A percentile compares a stretch with the other conserved stretches of the same genome.
Conservation (phyloP, 805 yeast genomes). For the Starmerella apis region DNA sequence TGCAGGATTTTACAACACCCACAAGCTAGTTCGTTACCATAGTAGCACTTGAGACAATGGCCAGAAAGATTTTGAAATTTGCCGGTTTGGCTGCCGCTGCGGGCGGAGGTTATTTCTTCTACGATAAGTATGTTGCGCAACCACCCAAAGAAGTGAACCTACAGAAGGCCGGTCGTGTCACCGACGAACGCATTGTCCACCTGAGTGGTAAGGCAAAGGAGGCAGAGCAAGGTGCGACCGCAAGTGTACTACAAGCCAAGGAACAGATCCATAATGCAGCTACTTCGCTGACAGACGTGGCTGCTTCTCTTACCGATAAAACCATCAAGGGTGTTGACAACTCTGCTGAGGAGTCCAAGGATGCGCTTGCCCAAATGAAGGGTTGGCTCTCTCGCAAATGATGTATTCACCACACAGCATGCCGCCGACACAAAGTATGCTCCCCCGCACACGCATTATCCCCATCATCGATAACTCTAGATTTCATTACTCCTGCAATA, state of each 20-base stretch:
- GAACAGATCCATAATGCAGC: slow-evolving; percentile 1
- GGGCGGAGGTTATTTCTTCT: slow-evolving; percentile 2
- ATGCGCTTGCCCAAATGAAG: not conserved
- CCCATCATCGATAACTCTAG: too few species aligned
- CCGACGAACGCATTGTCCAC: slow-evolving; percentile 3
- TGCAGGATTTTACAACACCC: not conserved
- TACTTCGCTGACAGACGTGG: not conserved
- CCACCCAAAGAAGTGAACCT: not conserved
- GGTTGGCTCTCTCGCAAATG: slow-evolving; percentile 2
- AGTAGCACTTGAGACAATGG: slow-evolving; percentile 1
- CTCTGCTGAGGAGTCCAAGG: not conserved
- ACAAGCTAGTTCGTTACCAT: too few species aligned
- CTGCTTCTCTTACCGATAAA: not conserved
- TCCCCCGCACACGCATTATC: not conserved
- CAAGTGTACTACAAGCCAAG: not conserved
- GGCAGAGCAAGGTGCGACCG: slow-evolving; percentile 4
- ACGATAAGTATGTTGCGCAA: not conserved
- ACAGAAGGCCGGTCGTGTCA: not conserved
- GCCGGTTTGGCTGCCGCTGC: slow-evolving; percentile 2
- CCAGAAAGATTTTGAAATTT: not conserved
- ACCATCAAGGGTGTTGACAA: not conserved
- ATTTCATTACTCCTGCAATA: too few species aligned
- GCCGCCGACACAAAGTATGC: too few species aligned
- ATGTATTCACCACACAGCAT: too few species aligned
- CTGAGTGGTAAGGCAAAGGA: not conserved